A percentile compares a stretch with the other conserved stretches of the same genome.
Evolutionary conservation across 106 monocot species (phyloP).

Genomic region (Apostasia ramifera): DNA sequence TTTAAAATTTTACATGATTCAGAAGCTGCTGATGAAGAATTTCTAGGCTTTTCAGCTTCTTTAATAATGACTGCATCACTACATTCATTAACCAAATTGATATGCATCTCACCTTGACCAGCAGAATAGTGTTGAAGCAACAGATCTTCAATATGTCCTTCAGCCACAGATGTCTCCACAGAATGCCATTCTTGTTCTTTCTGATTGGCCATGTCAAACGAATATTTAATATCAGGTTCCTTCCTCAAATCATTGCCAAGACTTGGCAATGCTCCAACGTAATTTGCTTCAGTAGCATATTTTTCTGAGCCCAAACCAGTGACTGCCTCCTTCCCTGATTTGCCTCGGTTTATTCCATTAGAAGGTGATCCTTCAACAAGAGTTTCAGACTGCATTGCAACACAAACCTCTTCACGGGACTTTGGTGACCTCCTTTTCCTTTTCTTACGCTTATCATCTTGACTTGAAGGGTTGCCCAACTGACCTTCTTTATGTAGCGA

Average conservation of each 20-base stretch:
- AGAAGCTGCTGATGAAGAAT: background rate
- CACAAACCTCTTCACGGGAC: background rate
- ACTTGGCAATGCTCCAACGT: background rate
- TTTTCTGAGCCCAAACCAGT: background rate
- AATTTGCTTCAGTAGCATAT: background rate
- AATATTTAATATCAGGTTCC: background rate
- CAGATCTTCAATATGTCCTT: background rate
- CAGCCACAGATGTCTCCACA: background rate
- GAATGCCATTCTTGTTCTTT: conserved; percentile 1
- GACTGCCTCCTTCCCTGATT: background rate
- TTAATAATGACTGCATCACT: background rate
- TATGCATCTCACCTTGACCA: background rate
- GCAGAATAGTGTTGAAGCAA: conserved; percentile 1
- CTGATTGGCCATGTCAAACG: background rate
- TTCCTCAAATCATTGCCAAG: background rate
- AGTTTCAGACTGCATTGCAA: background rate
- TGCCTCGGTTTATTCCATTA: background rate
- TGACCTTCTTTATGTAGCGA: no score
- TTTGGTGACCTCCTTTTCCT: background rate
- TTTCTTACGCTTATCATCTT: background rate
- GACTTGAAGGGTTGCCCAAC: no score
- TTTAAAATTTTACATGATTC: background rate
- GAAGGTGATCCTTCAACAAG: background rate
- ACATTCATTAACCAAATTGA: background rate
- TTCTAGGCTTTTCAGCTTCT: background rate